phyloP scores from a whole-genome alignment of 495 filamentous ascomycete genomes.

The Penicillium taxi region DNA sequence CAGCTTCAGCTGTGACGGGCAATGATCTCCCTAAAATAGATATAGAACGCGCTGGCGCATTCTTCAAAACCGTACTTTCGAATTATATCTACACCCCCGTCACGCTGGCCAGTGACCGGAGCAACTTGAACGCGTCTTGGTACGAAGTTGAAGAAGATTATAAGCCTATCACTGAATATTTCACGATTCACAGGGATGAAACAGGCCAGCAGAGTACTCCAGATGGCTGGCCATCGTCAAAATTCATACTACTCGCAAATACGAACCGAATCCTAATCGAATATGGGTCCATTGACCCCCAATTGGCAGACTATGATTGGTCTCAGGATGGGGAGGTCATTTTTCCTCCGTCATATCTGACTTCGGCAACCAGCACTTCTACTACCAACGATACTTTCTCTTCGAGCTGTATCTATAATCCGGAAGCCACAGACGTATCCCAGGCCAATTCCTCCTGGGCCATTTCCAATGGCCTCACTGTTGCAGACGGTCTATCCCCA shows the following conservation, averaged over 20 bases:
- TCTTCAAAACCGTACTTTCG: conserved; percentile 33
- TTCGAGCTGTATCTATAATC: conserved; percentile 45
- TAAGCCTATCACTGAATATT: conserved; percentile 47
- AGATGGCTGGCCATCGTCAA: conserved; percentile 56
- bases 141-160: conserved; percentile 36
- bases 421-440: conserved; percentile 27
- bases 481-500: conserved; percentile 22
- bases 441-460: conserved; percentile 54
- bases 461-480: conserved; percentile 20
- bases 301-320: conserved; percentile 47
- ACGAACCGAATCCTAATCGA: conserved; percentile 44
- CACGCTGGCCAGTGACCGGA: conserved; percentile 39
- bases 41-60: conserved; percentile 23
- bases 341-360: conserved; percentile 37
- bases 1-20: conserved; percentile 26
- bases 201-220: conserved; percentile 40
- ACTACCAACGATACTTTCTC: conserved; percentile 31
- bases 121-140: conserved; percentile 53
- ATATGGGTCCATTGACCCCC: conserved; percentile 49
- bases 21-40: conserved; percentile 26
- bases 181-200: conserved; percentile 28
- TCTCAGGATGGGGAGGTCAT: conserved; percentile 32
- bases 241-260: conserved; percentile 46
- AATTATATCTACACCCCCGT: conserved; percentile 48
- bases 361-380: conserved; percentile 19